Conservation (phyloP, 306 rosid genomes). For the Cucumis melo region DNA sequence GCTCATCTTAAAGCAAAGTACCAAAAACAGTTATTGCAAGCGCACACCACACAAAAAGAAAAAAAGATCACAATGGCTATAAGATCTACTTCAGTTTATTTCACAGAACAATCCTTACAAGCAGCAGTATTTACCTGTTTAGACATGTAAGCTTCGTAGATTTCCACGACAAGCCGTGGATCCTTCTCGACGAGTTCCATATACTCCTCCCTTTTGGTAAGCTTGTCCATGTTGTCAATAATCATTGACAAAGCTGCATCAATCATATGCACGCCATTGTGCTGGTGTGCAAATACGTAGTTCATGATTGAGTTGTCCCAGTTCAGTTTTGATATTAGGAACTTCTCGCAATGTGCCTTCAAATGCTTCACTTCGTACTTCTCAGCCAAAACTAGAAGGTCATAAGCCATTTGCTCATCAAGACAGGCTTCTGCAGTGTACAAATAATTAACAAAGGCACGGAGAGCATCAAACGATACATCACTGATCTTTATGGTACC, state of each 20-base stretch:
- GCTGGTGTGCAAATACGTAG: constrained; percentile 59
- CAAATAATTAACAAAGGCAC: constrained; percentile 53
- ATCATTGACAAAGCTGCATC: constrained; percentile 50
- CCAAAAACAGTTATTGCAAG: neutral
- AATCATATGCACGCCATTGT: constrained; percentile 47
- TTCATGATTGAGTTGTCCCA: constrained; percentile 48
- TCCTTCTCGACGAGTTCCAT: constrained; percentile 48
- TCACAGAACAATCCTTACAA: constrained; percentile 11
- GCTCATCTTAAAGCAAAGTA: neutral
- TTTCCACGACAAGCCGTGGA: constrained; percentile 64
- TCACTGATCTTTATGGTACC: constrained; percentile 67
- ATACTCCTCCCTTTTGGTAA: constrained; percentile 47
- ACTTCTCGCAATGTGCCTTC: constrained; percentile 56
- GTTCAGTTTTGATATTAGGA: constrained; percentile 40
- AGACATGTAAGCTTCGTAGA: constrained; percentile 59
- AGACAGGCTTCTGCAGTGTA: constrained; percentile 70
- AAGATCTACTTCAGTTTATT: neutral
- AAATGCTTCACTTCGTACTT: constrained; percentile 76
- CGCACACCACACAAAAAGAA: neutral
- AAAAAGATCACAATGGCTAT: neutral
- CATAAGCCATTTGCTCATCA: constrained; percentile 60
- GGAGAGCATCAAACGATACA: constrained; percentile 56
- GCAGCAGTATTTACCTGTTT: constrained; percentile 65
- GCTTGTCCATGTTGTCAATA: constrained; percentile 48
- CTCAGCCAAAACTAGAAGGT: constrained; percentile 54